Evolutionary conservation across 2,329 filamentous ascomycete species (phyloP), one percentile per base, ranked within the genome.

Genomic region (Epichloe elymi): DNA sequence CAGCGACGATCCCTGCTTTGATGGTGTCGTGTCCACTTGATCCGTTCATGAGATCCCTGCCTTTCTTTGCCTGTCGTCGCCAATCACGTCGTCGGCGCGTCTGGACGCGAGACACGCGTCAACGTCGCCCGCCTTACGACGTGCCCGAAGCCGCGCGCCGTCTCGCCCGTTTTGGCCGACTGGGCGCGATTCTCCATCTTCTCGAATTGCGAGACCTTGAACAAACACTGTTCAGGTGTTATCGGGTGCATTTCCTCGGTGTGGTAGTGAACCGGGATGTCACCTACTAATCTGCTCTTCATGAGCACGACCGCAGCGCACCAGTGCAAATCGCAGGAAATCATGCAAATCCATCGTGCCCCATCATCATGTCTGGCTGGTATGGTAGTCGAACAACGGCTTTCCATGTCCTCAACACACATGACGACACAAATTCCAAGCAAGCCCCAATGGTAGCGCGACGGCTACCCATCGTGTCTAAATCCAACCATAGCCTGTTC

Each of bases 101-200:
- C 14, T 11, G 40, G 33, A 43, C 48, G 48, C 48, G 48, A 38
- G 26, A 44, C 17, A 49, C 48, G 48, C 48, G 48, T 30, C 38
- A 14, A 30, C 30, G 30, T 30, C 30, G 30, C 30, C 30, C 7
- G 26, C 26, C 7, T 26, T 10, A 4, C 30, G 30, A 43, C 26
- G 23, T 49, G 39, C 14, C 12, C 11, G 30, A 37, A 19, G 30
- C 30, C 19, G 44, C 19, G 44, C 48, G 48, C 40, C 26, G 23
- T 15, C 15, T 20, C n/a, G n/a, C 36, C 37, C 14, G 8, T 26
- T 44, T 26, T 26, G 38, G 48, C 14, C 26, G 15, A 12, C 46
- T 48, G 39, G 23, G 37, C 46, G 46, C 46, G 36, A 41, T 40
- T 48, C 14, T 1, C 7, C 26, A 26, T 26, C 26, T 26, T 26